These are phyloP conservation scores for Primulina tabacum DNA, from an alignment of 257 asterid species.

Conservation along the genomic window DNA sequence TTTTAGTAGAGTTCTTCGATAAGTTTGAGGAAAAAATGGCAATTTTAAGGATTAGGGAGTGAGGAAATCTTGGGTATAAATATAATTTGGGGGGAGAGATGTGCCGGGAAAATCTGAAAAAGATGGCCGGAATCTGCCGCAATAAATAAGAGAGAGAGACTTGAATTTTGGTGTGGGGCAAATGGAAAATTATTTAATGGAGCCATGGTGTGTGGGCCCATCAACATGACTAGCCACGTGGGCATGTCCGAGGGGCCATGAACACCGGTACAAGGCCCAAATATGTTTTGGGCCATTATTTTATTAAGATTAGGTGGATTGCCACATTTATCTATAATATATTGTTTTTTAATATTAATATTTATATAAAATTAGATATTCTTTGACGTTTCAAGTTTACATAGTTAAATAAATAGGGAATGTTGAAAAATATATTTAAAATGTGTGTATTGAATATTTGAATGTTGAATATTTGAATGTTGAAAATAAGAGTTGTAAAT, in stretches of 20 bases:
- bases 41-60: slow-evolving; percentile 18
- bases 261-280: slow-evolving; percentile 22
- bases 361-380: no score
- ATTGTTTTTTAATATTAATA: no score
- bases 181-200: slow-evolving; percentile 30
- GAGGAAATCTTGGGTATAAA: slow-evolving; percentile 30
- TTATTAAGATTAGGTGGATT: background rate
- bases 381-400: no score
- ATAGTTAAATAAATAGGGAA: no score
- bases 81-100: slow-evolving; percentile 33
- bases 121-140: slow-evolving; percentile 44
- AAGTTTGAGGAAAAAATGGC: slow-evolving; percentile 1
- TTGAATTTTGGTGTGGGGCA: slow-evolving; percentile 29
- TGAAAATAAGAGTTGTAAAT: no score
- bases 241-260: slow-evolving; percentile 48
- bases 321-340: background rate
- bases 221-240: slow-evolving; percentile 61
- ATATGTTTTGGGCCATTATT: slow-evolving; percentile 20
- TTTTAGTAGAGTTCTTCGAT: slow-evolving; percentile 1
- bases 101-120: slow-evolving; percentile 41
- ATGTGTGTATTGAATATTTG: no score
- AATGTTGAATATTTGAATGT: no score
- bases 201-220: slow-evolving; percentile 61
- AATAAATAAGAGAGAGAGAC: slow-evolving; percentile 24
- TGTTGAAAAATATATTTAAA: no score